phyloP scores from a whole-genome alignment of 2,329 filamentous ascomycete species.

The Trichoderma citrinoviride region DNA sequence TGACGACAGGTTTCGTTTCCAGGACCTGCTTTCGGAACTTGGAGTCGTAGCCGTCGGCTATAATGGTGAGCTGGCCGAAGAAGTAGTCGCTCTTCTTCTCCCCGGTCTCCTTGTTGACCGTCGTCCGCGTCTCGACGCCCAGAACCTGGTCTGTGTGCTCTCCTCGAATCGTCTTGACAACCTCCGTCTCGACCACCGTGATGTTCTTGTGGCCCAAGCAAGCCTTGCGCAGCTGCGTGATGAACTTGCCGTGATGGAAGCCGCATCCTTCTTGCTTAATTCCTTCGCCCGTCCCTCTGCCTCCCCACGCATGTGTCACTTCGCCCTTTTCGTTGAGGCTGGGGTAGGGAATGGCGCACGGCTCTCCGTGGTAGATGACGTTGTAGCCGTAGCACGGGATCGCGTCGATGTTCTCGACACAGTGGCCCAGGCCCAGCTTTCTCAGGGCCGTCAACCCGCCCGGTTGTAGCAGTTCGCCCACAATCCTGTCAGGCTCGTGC shows the following conservation, averaged over 20 bases:
- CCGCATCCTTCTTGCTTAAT: constrained; percentile 64
- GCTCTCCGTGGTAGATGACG: constrained; percentile 74
- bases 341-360: constrained; percentile 78
- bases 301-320: constrained; percentile 39
- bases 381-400: constrained; percentile 82
- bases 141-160: constrained; percentile 69
- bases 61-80: constrained; percentile 83
- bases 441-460: constrained; percentile 80
- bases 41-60: constrained; percentile 89
- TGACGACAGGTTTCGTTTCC: constrained; percentile 62
- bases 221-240: constrained; percentile 73
- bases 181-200: constrained; percentile 87
- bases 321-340: constrained; percentile 50
- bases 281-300: constrained; percentile 35
- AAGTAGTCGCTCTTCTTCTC: constrained; percentile 67
- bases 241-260: constrained; percentile 95
- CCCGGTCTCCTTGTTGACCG: constrained; percentile 50
- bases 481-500: constrained; percentile 91
- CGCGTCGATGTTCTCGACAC: constrained; percentile 85
- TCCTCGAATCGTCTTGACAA: constrained; percentile 69
- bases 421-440: constrained; percentile 75
- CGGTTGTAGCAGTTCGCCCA: constrained; percentile 91
- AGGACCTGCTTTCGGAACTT: constrained; percentile 84
- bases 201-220: constrained; percentile 78
- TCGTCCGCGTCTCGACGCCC: constrained; percentile 74